Percentiles rank a stretch among this genome's conserved stretches.
phyloP scores from a whole-genome alignment of 257 asterid species.

The Solanum infundibuliforme region DNA sequence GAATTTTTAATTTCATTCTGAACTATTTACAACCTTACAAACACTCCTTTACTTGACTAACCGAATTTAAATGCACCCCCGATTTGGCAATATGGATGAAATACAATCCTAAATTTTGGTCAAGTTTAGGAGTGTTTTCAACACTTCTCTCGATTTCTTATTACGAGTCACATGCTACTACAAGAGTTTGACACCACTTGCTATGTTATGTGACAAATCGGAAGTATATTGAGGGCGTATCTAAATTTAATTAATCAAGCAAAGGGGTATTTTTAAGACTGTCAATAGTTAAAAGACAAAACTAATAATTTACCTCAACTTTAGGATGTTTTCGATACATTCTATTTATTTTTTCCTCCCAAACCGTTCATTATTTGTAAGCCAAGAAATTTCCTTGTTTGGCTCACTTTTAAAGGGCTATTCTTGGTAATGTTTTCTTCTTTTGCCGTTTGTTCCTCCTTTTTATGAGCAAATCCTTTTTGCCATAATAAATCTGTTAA shows the following conservation, averaged over 20 bases:
- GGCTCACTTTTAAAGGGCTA: not conserved
- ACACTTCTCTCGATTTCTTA: no score
- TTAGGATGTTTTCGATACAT: no score
- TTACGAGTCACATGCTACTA: no score
- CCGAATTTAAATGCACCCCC: rapidly evolving
- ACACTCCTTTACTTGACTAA: not conserved
- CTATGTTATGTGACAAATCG: no score
- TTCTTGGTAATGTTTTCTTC: not conserved
- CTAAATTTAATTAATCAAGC: no score
- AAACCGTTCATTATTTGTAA: not conserved
- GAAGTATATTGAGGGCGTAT: no score
- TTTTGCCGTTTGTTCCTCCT: not conserved
- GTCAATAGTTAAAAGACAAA: no score
- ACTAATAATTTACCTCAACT: no score
- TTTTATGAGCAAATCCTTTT: not conserved
- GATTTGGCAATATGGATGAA: no score
- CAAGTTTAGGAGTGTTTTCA: not conserved
- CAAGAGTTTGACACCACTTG: not conserved
- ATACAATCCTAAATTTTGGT: no score
- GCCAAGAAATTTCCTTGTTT: not conserved
- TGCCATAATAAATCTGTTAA: not conserved
- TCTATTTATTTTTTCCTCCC: not conserved
- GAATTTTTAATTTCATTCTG: no score
- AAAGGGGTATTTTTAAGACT: no score
- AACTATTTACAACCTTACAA: not conserved